Conservation (phyloP, 257 asterid genomes). For the Ajuga chamaepitys region DNA sequence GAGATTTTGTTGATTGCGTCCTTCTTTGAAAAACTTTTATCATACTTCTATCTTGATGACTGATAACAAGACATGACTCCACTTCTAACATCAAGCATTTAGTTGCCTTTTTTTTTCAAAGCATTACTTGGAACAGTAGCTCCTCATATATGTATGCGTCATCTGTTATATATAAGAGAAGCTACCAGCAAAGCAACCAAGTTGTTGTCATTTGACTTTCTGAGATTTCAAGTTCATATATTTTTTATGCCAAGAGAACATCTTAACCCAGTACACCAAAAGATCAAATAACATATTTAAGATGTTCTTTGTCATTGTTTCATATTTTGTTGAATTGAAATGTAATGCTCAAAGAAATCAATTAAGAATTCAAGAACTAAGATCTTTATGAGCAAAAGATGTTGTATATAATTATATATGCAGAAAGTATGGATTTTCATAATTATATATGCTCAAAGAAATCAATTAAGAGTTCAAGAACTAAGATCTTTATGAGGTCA, state of each 20-base stretch:
- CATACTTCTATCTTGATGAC: not conserved
- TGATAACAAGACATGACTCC: not conserved
- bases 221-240: not conserved
- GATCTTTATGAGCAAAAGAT: not conserved
- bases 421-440: not conserved
- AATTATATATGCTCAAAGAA: not conserved
- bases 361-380: not conserved
- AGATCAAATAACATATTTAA: not conserved
- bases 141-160: not conserved
- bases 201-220: not conserved
- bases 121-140: not conserved
- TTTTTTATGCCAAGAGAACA: not conserved
- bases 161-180: no score
- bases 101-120: not conserved
- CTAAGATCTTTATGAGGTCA: not conserved
- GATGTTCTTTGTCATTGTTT: not conserved
- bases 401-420: not conserved
- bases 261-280: not conserved
- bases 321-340: no score
- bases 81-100: not conserved
- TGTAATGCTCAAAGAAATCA: no score
- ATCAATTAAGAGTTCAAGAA: not conserved
- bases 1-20: not conserved
- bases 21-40: not conserved
- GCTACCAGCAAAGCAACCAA: not conserved